Conservation (phyloP, 2,329 filamentous ascomycete species). For the Colletotrichum navitas region DNA sequence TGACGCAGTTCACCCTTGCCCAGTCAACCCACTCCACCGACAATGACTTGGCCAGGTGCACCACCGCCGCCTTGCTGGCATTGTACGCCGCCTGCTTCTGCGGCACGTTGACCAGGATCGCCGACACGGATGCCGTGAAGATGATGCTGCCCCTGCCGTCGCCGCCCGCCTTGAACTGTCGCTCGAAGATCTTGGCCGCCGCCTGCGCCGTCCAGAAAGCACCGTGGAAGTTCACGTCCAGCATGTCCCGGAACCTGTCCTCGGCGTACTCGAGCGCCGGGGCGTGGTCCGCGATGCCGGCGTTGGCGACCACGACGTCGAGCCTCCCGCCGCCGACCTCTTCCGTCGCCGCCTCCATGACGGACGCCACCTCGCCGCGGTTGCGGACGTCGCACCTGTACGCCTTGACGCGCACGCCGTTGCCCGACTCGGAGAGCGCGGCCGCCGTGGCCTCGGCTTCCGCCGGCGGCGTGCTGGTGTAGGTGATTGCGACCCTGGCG, state of each 20-base stretch:
- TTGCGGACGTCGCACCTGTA: slow-evolving; percentile 55
- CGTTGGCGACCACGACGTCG: slow-evolving; percentile 58
- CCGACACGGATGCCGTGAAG: slow-evolving; percentile 56
- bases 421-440: slow-evolving; percentile 32
- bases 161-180: slow-evolving; percentile 47
- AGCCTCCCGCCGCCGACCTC: slow-evolving; percentile 53
- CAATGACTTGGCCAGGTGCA: slow-evolving; percentile 78
- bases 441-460: slow-evolving; percentile 36
- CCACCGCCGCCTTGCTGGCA: slow-evolving; percentile 79
- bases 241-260: slow-evolving; percentile 53
- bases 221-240: slow-evolving; percentile 57
- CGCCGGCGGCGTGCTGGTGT: slow-evolving; percentile 37
- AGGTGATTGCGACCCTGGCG: slow-evolving; percentile 35
- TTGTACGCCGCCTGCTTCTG: slow-evolving; percentile 72
- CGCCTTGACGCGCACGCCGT: slow-evolving; percentile 48
- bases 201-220: slow-evolving; percentile 59
- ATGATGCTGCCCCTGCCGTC: slow-evolving; percentile 52
- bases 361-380: slow-evolving; percentile 47
- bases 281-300: slow-evolving; percentile 54
- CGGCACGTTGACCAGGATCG: slow-evolving; percentile 56
- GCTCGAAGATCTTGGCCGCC: slow-evolving; percentile 54
- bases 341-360: slow-evolving; percentile 47
- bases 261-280: slow-evolving; percentile 56
- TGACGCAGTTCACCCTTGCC: slow-evolving; percentile 52
- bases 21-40: slow-evolving; percentile 79